Evolutionary conservation across 208 protist species (phyloP), one percentile per base, ranked within the genome.

Genomic region (Angomonas deanei): DNA sequence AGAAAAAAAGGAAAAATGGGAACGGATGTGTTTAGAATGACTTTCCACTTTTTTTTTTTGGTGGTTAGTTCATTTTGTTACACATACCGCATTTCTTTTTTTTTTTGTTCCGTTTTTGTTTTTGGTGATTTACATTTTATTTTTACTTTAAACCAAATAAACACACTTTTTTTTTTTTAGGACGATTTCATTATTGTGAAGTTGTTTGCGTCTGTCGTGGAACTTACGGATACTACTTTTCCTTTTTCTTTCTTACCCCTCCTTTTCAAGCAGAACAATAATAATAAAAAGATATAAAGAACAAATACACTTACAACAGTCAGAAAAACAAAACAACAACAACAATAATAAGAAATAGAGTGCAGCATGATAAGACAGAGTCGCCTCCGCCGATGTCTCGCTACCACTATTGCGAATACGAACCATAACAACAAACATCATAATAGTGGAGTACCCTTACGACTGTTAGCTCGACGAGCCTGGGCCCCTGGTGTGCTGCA

Each of bases 401-500:
- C 36, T 42, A 42, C 36, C 36, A 42, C 36, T n/a, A 15, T n/a
- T n/a, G 36, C 11, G 15, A 42, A 42, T 15, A 42, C 11, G 11
- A 42, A 42, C 36, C 36, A 42, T 8, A 42, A 42, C 8, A 42
- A 42, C 11, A 42, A 42, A 15, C 8, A 42, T 42, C 8, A 15
- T 42, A 15, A 8, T 8, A 38, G 42, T 39, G 59, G 42, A 50
- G 17, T 70, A 53, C 54, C 27, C 24, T 33, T 62, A 34, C 57
- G 63, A 36, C 27, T 33, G 58, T 67, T 74, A 31, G 21, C 62
- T 4, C 72, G 70, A 38, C 58, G 77, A 0, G 77, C 66, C 0
- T 78, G 77, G 60, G 47, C 49, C 19, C 54, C 63, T 0, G 77
- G 70, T 4, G 75, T 88, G 15, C 66, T 88, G 53, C 56, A 58